phyloP scores from a whole-genome alignment of 2,329 filamentous ascomycete genomes.

The Phaeosphaeria sp. region DNA sequence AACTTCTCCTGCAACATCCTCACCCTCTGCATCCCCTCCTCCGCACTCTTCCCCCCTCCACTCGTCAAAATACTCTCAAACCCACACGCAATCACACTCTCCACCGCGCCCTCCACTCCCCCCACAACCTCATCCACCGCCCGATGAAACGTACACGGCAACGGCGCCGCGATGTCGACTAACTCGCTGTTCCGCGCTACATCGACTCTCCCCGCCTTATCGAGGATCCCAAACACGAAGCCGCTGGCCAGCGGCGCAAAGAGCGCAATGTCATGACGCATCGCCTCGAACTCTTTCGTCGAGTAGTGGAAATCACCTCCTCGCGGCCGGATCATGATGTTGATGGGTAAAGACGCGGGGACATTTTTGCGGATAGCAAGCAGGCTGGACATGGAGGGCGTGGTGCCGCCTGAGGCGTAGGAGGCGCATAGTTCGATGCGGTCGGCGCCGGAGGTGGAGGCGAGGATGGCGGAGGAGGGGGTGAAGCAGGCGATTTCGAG shows the following conservation, averaged over 20 bases:
- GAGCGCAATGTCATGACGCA: slow-evolving; percentile 50
- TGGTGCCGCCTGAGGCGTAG: slow-evolving; percentile 52
- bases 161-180: slow-evolving; percentile 50
- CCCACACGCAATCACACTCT: slow-evolving; percentile 51
- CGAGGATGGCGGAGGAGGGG: slow-evolving; percentile 51
- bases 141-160: slow-evolving; percentile 62
- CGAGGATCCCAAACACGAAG: slow-evolving; percentile 61
- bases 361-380: slow-evolving; percentile 29
- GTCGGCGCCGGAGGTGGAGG: slow-evolving; percentile 53
- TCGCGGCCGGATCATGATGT: slow-evolving; percentile 62
- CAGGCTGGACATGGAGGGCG: slow-evolving; percentile 44
- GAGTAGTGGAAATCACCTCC: slow-evolving; percentile 56
- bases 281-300: slow-evolving; percentile 49
- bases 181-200: slow-evolving; percentile 50
- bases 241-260: slow-evolving; percentile 53
- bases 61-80: slow-evolving; percentile 59
- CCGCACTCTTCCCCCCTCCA: slow-evolving; percentile 49
- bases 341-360: slow-evolving; percentile 49
- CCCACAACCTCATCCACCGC: slow-evolving; percentile 56
- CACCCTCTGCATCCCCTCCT: slow-evolving; percentile 45
- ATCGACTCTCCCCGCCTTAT: slow-evolving; percentile 47
- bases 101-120: slow-evolving; percentile 39
- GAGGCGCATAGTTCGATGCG: slow-evolving; percentile 60
- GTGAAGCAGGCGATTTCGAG: slow-evolving; percentile 61
- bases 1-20: slow-evolving; percentile 37